phyloP scores from a whole-genome alignment of 345 rosid species.

The Erodium maritimum region DNA sequence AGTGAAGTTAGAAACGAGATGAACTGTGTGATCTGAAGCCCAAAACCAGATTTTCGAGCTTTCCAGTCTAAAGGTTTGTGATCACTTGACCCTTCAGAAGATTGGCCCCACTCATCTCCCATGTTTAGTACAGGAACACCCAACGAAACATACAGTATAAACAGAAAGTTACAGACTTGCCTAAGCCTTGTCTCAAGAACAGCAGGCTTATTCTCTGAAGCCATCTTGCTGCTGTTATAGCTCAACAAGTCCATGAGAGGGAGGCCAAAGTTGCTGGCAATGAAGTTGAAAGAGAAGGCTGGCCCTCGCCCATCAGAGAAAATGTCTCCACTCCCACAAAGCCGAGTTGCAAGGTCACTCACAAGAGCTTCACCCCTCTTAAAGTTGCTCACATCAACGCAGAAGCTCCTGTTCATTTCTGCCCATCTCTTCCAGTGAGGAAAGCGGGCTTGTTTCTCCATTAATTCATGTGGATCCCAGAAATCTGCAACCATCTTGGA shows the following conservation, averaged over 20 bases:
- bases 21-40: constrained; percentile 51
- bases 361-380: constrained; percentile 58
- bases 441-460: constrained; percentile 35
- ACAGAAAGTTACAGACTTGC: constrained; percentile 75
- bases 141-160: constrained; percentile 54
- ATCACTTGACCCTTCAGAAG: constrained; percentile 61
- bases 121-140: constrained; percentile 82
- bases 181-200: constrained; percentile 77
- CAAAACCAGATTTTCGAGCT: constrained; percentile 47
- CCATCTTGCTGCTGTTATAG: constrained; percentile 94
- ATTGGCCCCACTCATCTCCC: constrained; percentile 95
- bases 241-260: constrained; percentile 75
- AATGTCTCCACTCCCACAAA: constrained; percentile 84
- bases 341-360: constrained; percentile 78
- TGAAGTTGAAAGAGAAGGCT: constrained; percentile 62
- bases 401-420: constrained; percentile 57
- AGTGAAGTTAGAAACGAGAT: constrained; percentile 60
- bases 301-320: constrained; percentile 85
- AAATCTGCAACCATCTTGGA: constrained; percentile 71
- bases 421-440: constrained; percentile 96
- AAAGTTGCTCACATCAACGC: constrained; percentile 57
- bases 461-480: constrained; percentile 45
- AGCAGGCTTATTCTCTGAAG: constrained; percentile 49
- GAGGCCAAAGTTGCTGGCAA: constrained; percentile 68
- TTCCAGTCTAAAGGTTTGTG: constrained; percentile 57